Conservation (phyloP, 768 basidiomycete species). For the Amanita phalloides region DNA sequence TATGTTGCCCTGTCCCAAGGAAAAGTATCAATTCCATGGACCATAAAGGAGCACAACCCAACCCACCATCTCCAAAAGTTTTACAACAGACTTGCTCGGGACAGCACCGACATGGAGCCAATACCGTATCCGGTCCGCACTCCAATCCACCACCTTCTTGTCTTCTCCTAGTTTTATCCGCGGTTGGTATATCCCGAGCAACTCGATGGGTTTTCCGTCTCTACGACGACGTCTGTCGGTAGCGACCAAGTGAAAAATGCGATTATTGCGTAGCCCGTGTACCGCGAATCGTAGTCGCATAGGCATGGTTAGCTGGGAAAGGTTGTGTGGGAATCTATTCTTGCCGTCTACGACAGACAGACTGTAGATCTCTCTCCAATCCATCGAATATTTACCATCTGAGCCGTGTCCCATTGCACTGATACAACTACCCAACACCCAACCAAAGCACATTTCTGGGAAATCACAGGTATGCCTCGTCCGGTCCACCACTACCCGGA, state of each 20-base stretch:
- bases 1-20: conserved; percentile 42
- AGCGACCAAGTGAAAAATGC: conserved; percentile 81
- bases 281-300: conserved; percentile 80
- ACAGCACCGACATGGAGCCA: conserved; percentile 83
- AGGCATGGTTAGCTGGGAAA: conserved; percentile 38
- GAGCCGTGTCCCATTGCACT: neutral
- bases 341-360: neutral
- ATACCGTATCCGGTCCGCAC: conserved; percentile 78
- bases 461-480: neutral
- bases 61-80: conserved; percentile 71
- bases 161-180: conserved; percentile 35
- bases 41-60: conserved; percentile 5
- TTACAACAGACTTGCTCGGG: conserved; percentile 70
- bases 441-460: neutral
- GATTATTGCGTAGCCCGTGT: conserved; percentile 65
- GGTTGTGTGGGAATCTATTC: neutral
- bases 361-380: too few relatives aligned
- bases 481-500: conserved; percentile 27
- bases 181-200: conserved; percentile 79
- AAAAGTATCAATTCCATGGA: neutral
- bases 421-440: neutral
- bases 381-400: neutral
- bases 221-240: conserved; percentile 60
- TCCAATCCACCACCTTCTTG: conserved; percentile 81
- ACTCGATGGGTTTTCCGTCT: conserved; percentile 81